Conservation (phyloP, 179 eudicot genomes). For the Kewa caespitosa region DNA sequence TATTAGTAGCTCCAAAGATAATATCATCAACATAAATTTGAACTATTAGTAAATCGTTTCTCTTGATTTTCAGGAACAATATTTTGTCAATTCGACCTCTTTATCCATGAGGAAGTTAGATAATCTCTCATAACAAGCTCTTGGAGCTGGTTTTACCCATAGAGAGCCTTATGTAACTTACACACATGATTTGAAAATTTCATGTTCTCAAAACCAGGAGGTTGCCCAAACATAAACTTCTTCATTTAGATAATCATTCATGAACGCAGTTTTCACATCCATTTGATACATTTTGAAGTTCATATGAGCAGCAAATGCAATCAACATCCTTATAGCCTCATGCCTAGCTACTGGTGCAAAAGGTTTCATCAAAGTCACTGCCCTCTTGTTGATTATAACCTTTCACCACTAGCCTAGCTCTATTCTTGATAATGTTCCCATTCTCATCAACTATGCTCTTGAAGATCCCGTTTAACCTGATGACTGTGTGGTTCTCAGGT, state of each 20-base stretch:
- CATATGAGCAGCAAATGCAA: conserved; percentile 1
- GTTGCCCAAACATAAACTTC: conserved; percentile 11
- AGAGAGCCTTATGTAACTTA: conserved; percentile 6
- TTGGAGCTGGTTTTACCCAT: conserved; percentile 22
- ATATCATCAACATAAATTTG: conserved; percentile 22
- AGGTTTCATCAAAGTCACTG: background rate
- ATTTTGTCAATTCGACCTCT: conserved; percentile 17
- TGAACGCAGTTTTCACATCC: background rate
- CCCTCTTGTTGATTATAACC: conserved; percentile 19
- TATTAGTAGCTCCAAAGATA: conserved; percentile 14
- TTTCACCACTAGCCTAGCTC: conserved; percentile 16
- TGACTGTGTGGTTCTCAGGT: background rate
- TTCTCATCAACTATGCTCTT: conserved; percentile 5
- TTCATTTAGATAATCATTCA: background rate
- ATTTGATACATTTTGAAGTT: conserved; percentile 5
- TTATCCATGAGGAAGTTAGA: background rate
- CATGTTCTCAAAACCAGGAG: conserved; percentile 7
- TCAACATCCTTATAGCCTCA: background rate
- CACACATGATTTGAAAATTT: conserved; percentile 1
- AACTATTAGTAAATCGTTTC: background rate
- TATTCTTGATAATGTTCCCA: background rate
- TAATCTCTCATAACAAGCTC: conserved; percentile 20
- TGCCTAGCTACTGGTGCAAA: conserved; percentile 1
- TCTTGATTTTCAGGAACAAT: background rate
- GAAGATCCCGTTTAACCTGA: background rate